Percentiles rank a stretch among this genome's conserved stretches.
Evolutionary conservation across 169 alveolate species (phyloP).

Genomic region (Cyclospora cayetanensis): DNA sequence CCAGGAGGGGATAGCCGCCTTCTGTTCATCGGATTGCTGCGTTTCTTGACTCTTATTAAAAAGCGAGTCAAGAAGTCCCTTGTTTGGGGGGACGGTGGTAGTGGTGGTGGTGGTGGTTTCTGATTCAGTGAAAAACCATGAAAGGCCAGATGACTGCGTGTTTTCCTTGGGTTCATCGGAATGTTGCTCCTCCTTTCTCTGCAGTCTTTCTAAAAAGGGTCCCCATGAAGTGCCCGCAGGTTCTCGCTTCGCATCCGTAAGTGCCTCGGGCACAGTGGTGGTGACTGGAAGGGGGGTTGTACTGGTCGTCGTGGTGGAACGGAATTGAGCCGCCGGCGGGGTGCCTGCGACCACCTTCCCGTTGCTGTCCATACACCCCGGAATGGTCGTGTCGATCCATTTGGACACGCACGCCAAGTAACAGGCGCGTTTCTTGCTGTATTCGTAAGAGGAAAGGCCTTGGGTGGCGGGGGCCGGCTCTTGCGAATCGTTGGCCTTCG

Average conservation of each 20-base stretch:
- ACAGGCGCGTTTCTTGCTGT: constrained; percentile 40
- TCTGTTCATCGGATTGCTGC: no score
- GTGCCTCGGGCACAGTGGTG: not conserved
- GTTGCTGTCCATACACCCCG: constrained; percentile 29
- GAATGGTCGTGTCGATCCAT: constrained; percentile 48
- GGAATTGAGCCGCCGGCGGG: constrained; percentile 12
- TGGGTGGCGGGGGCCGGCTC: not conserved
- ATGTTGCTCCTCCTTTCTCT: constrained; percentile 6
- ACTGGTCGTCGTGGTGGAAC: constrained; percentile 25
- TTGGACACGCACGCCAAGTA: not conserved
- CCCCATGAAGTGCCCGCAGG: constrained; percentile 20
- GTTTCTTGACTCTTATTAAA: no score
- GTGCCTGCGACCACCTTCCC: constrained; percentile 34
- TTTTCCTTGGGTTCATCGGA: no score
- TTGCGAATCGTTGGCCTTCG: not conserved
- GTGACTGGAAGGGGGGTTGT: constrained; percentile 5
- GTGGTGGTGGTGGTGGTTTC: not conserved
- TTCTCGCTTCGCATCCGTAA: not conserved
- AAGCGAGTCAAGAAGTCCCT: not conserved
- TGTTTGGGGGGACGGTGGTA: not conserved
- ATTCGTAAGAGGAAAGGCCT: constrained; percentile 38
- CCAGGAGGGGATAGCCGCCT: no score
- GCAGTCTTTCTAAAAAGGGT: not conserved
- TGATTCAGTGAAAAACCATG: not conserved
- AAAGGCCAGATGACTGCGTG: not conserved